Evolutionary conservation across 2,329 filamentous ascomycete species (phyloP).

Genomic region (Monilinia laxa): DNA sequence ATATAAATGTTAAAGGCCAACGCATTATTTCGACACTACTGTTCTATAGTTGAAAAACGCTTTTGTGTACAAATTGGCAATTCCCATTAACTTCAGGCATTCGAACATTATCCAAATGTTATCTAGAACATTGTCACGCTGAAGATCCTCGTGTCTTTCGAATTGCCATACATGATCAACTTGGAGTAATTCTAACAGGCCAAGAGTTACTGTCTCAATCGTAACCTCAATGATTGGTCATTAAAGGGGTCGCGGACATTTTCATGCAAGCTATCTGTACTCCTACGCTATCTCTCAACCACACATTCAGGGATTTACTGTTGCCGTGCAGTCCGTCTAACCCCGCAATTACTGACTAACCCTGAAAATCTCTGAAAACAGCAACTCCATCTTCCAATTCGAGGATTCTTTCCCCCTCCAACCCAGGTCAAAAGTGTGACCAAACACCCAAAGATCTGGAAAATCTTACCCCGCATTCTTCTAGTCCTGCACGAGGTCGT

Average conservation of each 20-base stretch:
- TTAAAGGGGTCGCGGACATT: background rate
- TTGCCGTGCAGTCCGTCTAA: constrained; percentile 16
- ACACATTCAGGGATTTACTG: constrained; percentile 7
- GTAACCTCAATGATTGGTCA: constrained; percentile 1
- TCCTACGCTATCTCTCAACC: constrained; percentile 11
- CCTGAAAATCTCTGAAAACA: constrained; percentile 21
- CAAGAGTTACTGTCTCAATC: background rate
- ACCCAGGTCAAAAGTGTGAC: constrained; percentile 17
- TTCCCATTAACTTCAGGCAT: constrained; percentile 2
- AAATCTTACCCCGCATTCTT: constrained; percentile 21
- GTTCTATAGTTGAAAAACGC: background rate
- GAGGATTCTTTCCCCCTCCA: constrained; percentile 21
- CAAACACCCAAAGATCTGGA: constrained; percentile 23
- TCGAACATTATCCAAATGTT: background rate
- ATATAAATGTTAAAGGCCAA: constrained; percentile 9
- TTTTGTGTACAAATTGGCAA: constrained; percentile 7
- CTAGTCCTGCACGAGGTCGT: constrained; percentile 15
- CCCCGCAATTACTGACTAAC: constrained; percentile 24
- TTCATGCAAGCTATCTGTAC: background rate
- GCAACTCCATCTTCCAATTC: constrained; percentile 20
- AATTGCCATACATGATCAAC: constrained; percentile 14
- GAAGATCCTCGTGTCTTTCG: constrained; percentile 6
- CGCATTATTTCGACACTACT: constrained; percentile 3
- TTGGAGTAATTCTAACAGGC: constrained; percentile 1
- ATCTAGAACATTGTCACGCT: background rate